Evolutionary conservation across 805 yeast genomes (phyloP).

Genomic region (Metschnikowia santaceciliae): DNA sequence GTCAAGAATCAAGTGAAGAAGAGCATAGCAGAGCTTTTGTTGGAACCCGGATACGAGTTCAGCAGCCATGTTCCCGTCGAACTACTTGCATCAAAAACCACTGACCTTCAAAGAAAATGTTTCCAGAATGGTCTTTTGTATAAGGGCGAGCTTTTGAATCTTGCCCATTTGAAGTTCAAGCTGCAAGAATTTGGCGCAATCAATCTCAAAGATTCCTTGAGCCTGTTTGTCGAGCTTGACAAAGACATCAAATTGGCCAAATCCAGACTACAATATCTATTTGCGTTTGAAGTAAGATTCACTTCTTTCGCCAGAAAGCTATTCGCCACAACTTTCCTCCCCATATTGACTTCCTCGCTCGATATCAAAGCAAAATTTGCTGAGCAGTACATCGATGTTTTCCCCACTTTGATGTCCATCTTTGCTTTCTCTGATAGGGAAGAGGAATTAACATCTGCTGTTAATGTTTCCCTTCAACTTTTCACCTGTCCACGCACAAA

Average conservation of each 20-base stretch:
- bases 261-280: slow-evolving; percentile 55
- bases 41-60: slow-evolving; percentile 32
- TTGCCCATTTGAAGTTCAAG: slow-evolving; percentile 12
- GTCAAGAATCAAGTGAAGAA: slow-evolving; percentile 33
- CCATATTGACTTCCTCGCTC: slow-evolving; percentile 52
- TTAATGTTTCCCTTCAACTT: slow-evolving; percentile 36
- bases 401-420: slow-evolving; percentile 46
- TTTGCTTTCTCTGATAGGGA: slow-evolving; percentile 51
- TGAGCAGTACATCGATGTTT: slow-evolving; percentile 50
- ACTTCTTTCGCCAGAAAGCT: slow-evolving; percentile 48
- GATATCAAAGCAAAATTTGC: slow-evolving; percentile 46
- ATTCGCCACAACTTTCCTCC: slow-evolving; percentile 48
- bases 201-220: slow-evolving; percentile 2
- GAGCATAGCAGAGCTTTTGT: slow-evolving; percentile 43
- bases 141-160: slow-evolving; percentile 25
- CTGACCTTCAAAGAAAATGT: slow-evolving; percentile 19
- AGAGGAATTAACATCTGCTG: slow-evolving; percentile 36
- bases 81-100: slow-evolving; percentile 13
- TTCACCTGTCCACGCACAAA: slow-evolving; percentile 42
- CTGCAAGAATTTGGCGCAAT: slow-evolving; percentile 13
- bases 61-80: slow-evolving; percentile 26
- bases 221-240: background rate
- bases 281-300: slow-evolving; percentile 57
- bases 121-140: slow-evolving; percentile 32
- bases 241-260: slow-evolving; percentile 15